Conservation (phyloP, 768 basidiomycete species). For the Mycena vulgaris region DNA sequence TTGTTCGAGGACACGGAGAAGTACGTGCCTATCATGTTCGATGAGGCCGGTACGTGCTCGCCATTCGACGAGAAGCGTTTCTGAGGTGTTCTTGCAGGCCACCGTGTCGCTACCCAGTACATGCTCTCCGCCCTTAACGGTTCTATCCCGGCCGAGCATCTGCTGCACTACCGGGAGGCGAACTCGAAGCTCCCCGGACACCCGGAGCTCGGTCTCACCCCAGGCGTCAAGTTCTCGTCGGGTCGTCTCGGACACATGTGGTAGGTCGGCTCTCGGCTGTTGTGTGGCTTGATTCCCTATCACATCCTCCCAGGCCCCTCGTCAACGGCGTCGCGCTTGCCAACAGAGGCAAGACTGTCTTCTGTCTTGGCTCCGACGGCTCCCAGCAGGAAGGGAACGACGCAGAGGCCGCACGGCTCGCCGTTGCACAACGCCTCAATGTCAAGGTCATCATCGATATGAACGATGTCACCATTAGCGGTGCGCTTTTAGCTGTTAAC, state of each 20-base stretch:
- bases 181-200: slow-evolving; percentile 91
- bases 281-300: slow-evolving; percentile 14
- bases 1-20: slow-evolving; percentile 77
- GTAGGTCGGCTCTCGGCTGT: slow-evolving; percentile 50
- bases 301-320: slow-evolving; percentile 63
- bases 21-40: slow-evolving; percentile 80
- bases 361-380: slow-evolving; percentile 91
- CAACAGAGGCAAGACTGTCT: slow-evolving; percentile 81
- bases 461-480: slow-evolving; percentile 94
- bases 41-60: slow-evolving; percentile 80
- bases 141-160: slow-evolving; percentile 77
- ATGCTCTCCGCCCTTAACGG: slow-evolving; percentile 86
- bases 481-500: background rate
- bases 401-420: slow-evolving; percentile 90
- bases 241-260: slow-evolving; percentile 95
- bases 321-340: slow-evolving; percentile 91
- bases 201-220: slow-evolving; percentile 90
- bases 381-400: slow-evolving; percentile 95
- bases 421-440: slow-evolving; percentile 87
- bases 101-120: slow-evolving; percentile 93
- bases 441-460: slow-evolving; percentile 92
- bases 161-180: slow-evolving; percentile 89
- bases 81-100: slow-evolving; percentile 58
- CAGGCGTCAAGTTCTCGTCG: slow-evolving; percentile 94
- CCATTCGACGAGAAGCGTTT: background rate